These are phyloP conservation scores for Pseudohalonectria lignicola DNA, from an alignment of 2,329 filamentous ascomycete genomes.

Conservation along the genomic window DNA sequence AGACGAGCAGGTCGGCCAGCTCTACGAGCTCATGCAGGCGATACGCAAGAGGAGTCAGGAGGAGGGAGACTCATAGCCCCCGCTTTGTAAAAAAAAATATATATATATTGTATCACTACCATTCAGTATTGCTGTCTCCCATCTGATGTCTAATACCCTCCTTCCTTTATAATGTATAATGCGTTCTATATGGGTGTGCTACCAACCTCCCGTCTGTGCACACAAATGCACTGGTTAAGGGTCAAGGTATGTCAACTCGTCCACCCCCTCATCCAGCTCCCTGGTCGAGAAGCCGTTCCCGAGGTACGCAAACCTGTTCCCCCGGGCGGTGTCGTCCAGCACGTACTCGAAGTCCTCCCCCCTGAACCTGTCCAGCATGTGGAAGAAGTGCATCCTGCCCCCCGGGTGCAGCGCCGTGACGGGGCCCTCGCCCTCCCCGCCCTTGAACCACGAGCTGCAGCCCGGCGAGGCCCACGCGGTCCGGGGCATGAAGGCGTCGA, in stretches of 20 bases:
- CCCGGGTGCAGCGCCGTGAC: conserved; percentile 40
- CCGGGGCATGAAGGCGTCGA: conserved; percentile 38
- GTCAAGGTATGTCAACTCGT: conserved; percentile 34
- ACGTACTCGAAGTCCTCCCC: conserved; percentile 43
- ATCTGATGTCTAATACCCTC: too few relatives aligned
- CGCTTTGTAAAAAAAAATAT: too few relatives aligned
- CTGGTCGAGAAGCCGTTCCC: conserved; percentile 40
- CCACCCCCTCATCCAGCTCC: conserved; percentile 25
- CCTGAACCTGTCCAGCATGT: conserved; percentile 37
- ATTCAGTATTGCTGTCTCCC: too few relatives aligned
- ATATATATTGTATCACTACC: too few relatives aligned
- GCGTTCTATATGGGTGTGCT: too few relatives aligned
- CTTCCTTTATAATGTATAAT: too few relatives aligned
- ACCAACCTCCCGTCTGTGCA: too few relatives aligned
- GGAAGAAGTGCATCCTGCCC: conserved; percentile 38
- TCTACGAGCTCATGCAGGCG: conserved; percentile 88
- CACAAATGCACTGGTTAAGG: too few relatives aligned
- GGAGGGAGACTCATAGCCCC: conserved; percentile 3
- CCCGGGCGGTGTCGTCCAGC: conserved; percentile 20
- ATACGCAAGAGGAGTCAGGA: conserved; percentile 38
- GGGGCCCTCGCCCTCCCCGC: conserved; percentile 26
- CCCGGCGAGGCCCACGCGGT: conserved; percentile 33
- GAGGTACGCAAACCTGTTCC: conserved; percentile 37
- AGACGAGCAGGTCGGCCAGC: conserved; percentile 89
- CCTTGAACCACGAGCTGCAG: conserved; percentile 42